Base-by-base conservation (phyloP, 2,329 filamentous ascomycete species). In the Ophiostoma fasciatum region DNA sequence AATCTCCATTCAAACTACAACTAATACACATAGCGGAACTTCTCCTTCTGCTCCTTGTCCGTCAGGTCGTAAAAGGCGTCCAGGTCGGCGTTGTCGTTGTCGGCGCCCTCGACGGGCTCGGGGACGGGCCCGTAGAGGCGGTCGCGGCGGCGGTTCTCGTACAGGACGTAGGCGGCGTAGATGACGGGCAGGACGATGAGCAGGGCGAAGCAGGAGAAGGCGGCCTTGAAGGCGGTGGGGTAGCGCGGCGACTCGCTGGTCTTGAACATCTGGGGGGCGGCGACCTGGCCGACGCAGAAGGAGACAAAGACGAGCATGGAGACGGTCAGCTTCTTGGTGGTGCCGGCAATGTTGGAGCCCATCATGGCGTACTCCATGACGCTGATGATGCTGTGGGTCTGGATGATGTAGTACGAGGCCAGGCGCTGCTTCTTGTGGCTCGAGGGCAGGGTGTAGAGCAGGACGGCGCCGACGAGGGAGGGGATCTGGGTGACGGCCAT, bases 141-240 rank as follows among this genome's bases (percentile, higher is more conserved):
- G 23, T 71, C 67, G 44, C 72, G 71, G 44, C 57, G 63, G 43
- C 55, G 59, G 44, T 77, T 78, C 51, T 70, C 59, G 32, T 53
- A 49, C 10, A 49, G 56, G 13, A 75, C 55, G 36, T 70, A 63
- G 46, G 60, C 64, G 12, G 70, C 55, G 40, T 74, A 53, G 23
- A 60, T 61, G 9, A 64, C 44, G 25, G 68, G 60, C 3, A 64
- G 53, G 1, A 62, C 27, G 1, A 71, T 60, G 33, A 70, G 56
- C 15, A 67, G 46, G 0, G 59, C 60, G 47, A 40, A 43, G 25
- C 36, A 35, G n/a, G 27, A 25, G 9, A 43, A 35, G 7, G 30
- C 34, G 74, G 75, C 51, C 71, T 77, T 59, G 44, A 78, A 75
- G 0, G 71, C 74, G 26, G 68, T 72, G 29, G 66, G 62, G 49